phyloP scores from a whole-genome alignment of 2,329 filamentous ascomycete genomes.

The Colletotrichum tanaceti region DNA sequence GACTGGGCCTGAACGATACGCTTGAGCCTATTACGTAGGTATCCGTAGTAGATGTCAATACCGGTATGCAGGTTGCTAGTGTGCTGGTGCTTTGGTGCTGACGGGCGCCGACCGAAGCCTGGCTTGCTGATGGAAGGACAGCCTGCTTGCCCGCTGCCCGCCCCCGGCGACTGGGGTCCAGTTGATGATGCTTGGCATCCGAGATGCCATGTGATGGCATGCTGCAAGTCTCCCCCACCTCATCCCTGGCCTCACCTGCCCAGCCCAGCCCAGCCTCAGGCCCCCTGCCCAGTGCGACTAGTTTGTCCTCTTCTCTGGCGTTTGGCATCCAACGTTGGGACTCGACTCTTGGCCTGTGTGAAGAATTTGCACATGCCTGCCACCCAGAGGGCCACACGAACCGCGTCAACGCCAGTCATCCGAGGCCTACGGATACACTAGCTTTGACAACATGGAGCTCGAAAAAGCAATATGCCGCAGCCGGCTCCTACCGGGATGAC shows the following conservation, averaged over 20 bases:
- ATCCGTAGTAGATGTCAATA: too few relatives aligned
- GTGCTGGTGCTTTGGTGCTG: too few relatives aligned
- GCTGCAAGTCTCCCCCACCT: neutral
- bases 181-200: conserved; percentile 11
- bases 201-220: conserved; percentile 16
- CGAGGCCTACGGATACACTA: too few relatives aligned
- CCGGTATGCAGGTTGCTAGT: conserved; percentile 28
- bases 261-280: conserved; percentile 4
- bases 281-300: too few relatives aligned
- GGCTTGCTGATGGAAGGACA: neutral
- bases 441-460: conserved; percentile 25
- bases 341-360: conserved; percentile 18
- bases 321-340: conserved; percentile 1
- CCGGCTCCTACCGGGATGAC: conserved; percentile 19
- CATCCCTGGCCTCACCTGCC: conserved; percentile 16
- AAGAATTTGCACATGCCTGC: conserved; percentile 33
- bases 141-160: neutral
- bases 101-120: conserved; percentile 8
- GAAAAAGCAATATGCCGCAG: conserved; percentile 35
- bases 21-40: conserved; percentile 29
- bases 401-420: conserved; percentile 4
- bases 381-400: neutral
- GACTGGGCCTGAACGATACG: conserved; percentile 26
- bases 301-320: conserved; percentile 3
- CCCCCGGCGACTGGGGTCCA: neutral